These are phyloP conservation scores for Dothidotthia symphoricarpi DNA, from an alignment of 2,329 filamentous ascomycete species.

Conservation along the genomic window DNA sequence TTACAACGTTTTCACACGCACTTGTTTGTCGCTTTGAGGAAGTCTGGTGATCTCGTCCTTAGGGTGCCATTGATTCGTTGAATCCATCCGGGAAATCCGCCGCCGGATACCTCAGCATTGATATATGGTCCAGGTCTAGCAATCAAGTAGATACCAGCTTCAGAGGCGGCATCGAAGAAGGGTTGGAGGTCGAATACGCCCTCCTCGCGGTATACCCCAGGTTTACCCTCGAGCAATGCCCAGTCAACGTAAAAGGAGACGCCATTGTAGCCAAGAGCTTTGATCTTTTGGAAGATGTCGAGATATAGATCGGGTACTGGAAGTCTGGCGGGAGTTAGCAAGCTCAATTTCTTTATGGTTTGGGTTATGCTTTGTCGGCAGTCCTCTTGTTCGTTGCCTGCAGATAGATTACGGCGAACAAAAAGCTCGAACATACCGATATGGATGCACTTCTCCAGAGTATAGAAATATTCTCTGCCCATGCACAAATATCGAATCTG, in stretches of 20 bases:
- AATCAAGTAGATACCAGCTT: slow-evolving; percentile 74
- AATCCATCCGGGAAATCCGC: slow-evolving; percentile 79
- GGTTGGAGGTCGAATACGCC: slow-evolving; percentile 71
- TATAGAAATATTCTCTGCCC: slow-evolving; percentile 71
- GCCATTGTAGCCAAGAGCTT: slow-evolving; percentile 73
- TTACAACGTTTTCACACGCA: slow-evolving; percentile 39
- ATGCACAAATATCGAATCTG: slow-evolving; percentile 66
- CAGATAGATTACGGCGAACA: too few relatives aligned
- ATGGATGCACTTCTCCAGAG: slow-evolving; percentile 73
- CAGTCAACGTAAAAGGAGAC: slow-evolving; percentile 80
- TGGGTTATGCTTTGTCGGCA: too few relatives aligned
- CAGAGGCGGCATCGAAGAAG: slow-evolving; percentile 71
- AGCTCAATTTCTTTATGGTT: too few relatives aligned
- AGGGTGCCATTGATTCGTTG: slow-evolving; percentile 64
- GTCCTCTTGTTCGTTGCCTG: too few relatives aligned
- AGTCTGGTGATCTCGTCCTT: slow-evolving; percentile 62
- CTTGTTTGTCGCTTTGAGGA: slow-evolving; percentile 65
- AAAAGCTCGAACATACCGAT: slow-evolving; percentile 51
- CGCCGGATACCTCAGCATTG: slow-evolving; percentile 73
- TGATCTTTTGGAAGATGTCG: slow-evolving; percentile 80
- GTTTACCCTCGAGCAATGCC: slow-evolving; percentile 73
- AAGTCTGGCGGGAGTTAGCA: slow-evolving; percentile 43
- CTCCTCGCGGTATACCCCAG: slow-evolving; percentile 66
- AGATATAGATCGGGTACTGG: slow-evolving; percentile 64
- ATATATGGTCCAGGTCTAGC: slow-evolving; percentile 71